A percentile compares a stretch with the other conserved stretches of the same genome.
Conservation (phyloP, 768 basidiomycete genomes). For the Lentinula raphanica region DNA sequence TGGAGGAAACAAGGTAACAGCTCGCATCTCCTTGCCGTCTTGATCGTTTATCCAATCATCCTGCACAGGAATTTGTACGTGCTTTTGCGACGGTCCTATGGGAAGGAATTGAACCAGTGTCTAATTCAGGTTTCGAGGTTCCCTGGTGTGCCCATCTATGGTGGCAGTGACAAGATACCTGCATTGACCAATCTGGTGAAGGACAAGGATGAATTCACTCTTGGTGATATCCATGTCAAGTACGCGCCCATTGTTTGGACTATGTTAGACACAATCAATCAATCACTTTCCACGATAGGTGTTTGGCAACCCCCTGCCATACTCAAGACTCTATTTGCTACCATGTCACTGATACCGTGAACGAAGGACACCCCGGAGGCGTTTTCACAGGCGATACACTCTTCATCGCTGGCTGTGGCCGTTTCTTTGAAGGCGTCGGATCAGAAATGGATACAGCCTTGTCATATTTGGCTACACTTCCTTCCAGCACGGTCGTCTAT, state of each 20-base stretch:
- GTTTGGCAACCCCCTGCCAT: constrained; percentile 87
- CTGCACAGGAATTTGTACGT: constrained; percentile 47
- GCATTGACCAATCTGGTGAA: constrained; percentile 70
- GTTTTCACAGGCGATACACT: constrained; percentile 96
- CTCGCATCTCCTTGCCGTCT: neutral
- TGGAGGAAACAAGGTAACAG: constrained; percentile 7
- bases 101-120: neutral
- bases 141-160: constrained; percentile 61
- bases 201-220: constrained; percentile 73
- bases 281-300: constrained; percentile 49
- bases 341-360: constrained; percentile 53
- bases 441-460: constrained; percentile 78
- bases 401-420: constrained; percentile 83
- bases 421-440: constrained; percentile 88
- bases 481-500: constrained; percentile 76
- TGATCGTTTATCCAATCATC: neutral
- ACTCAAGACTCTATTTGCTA: constrained; percentile 97
- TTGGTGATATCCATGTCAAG: constrained; percentile 67
- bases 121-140: constrained; percentile 33
- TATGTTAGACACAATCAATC: neutral
- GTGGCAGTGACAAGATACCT: constrained; percentile 67
- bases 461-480: constrained; percentile 65
- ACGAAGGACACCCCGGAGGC: constrained; percentile 53
- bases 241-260: constrained; percentile 19
- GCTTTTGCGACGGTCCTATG: neutral